Base-by-base conservation (phyloP, 106 monocot genomes). In the Iris macrosiphon region DNA sequence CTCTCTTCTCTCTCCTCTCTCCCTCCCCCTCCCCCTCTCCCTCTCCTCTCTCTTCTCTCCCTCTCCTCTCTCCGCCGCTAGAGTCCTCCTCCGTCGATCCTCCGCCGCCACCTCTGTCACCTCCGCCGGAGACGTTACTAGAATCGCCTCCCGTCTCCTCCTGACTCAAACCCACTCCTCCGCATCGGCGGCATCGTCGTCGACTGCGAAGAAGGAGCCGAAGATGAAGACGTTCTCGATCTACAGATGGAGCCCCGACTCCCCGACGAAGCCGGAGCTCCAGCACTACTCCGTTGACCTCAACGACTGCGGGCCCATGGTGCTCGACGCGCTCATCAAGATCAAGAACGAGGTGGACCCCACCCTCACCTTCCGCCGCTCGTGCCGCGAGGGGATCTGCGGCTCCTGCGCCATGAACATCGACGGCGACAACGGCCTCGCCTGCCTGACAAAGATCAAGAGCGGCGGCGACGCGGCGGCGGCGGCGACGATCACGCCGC, bases 341-440 rank as follows among this genome's bases (percentile, higher is more conserved):
- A 94, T 84, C 66, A 88, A 93, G 70, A 93, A 88, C 76, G 84
- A 94, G 81, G 49, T 80, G 48, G 93, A 94, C 48, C 81, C 88
- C 21, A 43, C 72, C 31, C 61, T 84, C 32, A 88, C 88, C 56
- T 88, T 88, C 71, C 81, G 85, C 42, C 70, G 82, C 26, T 78
- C 75, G 16, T 82, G 82, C 74, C 81, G 78, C 44, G 87, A 88
- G 69, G 87, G 61, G 11, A 89, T 96, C 68, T 89, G 85, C 47
- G 89, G 89, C 6, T 82, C 82, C 47, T 89, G 95, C 66, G 95
- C 89, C 34, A 95, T 95, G 85, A 86, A 82, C 79, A 83, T 89
- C 60, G 78, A 96, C 54, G 89, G 95, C 15, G 82, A 82, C 62
- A 89, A 96, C 45, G 85, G 82, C 24, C 85, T 96, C 31, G 89